These are phyloP conservation scores for Hibiscus tridactylites DNA, from an alignment of 345 rosid species.

Conservation along the genomic window DNA sequence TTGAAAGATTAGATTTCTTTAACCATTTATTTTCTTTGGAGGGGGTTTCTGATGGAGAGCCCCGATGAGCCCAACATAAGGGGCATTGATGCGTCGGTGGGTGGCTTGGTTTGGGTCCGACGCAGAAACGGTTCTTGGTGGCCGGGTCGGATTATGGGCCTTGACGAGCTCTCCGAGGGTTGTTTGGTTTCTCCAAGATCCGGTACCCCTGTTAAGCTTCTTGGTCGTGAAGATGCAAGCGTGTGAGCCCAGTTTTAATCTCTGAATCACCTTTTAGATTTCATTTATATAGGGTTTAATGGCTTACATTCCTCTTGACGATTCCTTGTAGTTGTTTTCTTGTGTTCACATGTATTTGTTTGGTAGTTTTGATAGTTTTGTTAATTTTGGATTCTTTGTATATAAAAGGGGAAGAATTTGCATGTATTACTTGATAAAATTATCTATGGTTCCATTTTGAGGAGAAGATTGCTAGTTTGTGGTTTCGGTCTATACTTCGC, in stretches of 20 bases:
- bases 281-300: neutral
- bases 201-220: conserved; percentile 95
- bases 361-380: neutral
- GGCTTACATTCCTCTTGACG: neutral
- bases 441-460: neutral
- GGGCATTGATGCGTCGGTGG: conserved; percentile 79
- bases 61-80: conserved; percentile 47
- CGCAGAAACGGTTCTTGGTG: conserved; percentile 99
- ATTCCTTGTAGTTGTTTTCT: neutral
- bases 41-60: conserved; percentile 54
- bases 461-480: neutral
- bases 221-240: conserved; percentile 91
- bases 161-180: conserved; percentile 58
- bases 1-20: conserved; percentile 13
- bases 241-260: conserved; percentile 49
- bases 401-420: neutral
- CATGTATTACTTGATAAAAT: neutral
- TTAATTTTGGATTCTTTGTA: neutral
- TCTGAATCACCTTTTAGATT: neutral
- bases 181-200: conserved; percentile 71
- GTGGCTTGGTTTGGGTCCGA: conserved; percentile 97
- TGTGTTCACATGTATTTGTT: neutral
- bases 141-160: conserved; percentile 85
- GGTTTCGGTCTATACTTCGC: neutral
- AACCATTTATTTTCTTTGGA: neutral